Evolutionary conservation across 2,329 filamentous ascomycete species (phyloP).

Genomic region (Orbilia oligospora): DNA sequence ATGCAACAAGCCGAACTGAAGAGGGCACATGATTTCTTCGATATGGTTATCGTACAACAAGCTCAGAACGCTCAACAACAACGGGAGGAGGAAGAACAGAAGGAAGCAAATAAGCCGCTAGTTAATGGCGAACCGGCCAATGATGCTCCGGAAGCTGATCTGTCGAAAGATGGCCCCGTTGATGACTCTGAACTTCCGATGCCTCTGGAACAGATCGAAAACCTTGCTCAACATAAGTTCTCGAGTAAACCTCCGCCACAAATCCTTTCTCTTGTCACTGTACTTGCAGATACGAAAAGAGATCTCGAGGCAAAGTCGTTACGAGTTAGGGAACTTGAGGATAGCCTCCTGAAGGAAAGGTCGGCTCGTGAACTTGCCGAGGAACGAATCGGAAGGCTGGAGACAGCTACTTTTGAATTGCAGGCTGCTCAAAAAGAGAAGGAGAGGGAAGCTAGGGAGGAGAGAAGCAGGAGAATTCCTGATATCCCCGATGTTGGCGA

Average conservation of each 20-base stretch:
- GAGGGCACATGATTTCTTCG: constrained; percentile 85
- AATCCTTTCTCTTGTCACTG: constrained; percentile 86
- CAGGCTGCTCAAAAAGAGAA: constrained; percentile 69
- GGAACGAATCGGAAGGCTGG: constrained; percentile 66
- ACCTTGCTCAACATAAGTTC: constrained; percentile 68
- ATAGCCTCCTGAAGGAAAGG: constrained; percentile 82
- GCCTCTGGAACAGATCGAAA: constrained; percentile 73
- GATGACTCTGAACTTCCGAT: constrained; percentile 67
- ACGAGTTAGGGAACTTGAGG: constrained; percentile 85
- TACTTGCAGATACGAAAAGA: constrained; percentile 84
- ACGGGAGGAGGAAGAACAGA: constrained; percentile 3
- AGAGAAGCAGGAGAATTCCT: constrained; percentile 46
- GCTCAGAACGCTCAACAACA: constrained; percentile 35
- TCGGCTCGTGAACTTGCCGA: constrained; percentile 87
- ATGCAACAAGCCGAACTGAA: constrained; percentile 88
- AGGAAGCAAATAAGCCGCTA: constrained; percentile 8
- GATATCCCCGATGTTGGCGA: constrained; percentile 62
- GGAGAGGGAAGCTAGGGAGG: constrained; percentile 61
- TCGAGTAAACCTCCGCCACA: constrained; percentile 76
- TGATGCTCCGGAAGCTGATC: constrained; percentile 24
- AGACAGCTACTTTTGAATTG: constrained; percentile 79
- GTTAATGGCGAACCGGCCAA: constrained; percentile 25
- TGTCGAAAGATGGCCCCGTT: constrained; percentile 24
- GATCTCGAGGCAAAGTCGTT: constrained; percentile 87
- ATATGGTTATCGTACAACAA: constrained; percentile 74